Evolutionary conservation across 2,329 filamentous ascomycete species (phyloP), one percentile per base, ranked within the genome.

Genomic region (Byssoonygena ceratinophila): DNA sequence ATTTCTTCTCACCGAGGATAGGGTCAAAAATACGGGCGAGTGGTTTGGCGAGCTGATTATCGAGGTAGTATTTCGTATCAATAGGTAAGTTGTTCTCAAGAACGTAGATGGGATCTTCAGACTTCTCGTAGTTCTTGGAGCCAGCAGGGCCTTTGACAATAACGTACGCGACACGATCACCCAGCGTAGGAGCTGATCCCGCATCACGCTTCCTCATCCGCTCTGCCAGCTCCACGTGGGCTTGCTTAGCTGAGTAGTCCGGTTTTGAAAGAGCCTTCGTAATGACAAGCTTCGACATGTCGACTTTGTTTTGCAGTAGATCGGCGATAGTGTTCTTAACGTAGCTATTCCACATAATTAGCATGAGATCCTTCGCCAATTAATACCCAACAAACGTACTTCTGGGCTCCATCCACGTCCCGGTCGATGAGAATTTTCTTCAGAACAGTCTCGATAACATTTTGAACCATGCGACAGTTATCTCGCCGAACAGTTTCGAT

Each of bases 201-300:
- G 88, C 84, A 64, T 98, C 92, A 60, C 92, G 89, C 72, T 97
- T 95, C 74, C 84, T 87, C 92, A 98, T 98, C 41, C 92, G 86
- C 63, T 92, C 84, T 0, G 90, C 92, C 43, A 98, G 83, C 71
- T 96, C 91, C 46, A 94, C 88, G 68, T 98, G 92, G 1, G 92
- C 91, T 74, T 97, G 91, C 69, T 95, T 97, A 48, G 83, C 85
- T 9, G 83, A 81, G 68, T 98, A 98, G 64, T 87, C 84, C 39
- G 82, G 80, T 68, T 98, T 98, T 12, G 91, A 85, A 20, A 98
- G 77, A 0, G 92, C 92, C 71, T 98, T 98, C 25, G 92, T 98
- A 64, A 98, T 98, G 67, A 98, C 94, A 16, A 98, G 83, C 69
- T 98, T 97, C 34, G 91, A 96, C 87, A 98, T 94, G 71, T 98